Evolutionary conservation across 2,329 filamentous ascomycete genomes (phyloP).

Genomic region (Ciborinia camelliae): DNA sequence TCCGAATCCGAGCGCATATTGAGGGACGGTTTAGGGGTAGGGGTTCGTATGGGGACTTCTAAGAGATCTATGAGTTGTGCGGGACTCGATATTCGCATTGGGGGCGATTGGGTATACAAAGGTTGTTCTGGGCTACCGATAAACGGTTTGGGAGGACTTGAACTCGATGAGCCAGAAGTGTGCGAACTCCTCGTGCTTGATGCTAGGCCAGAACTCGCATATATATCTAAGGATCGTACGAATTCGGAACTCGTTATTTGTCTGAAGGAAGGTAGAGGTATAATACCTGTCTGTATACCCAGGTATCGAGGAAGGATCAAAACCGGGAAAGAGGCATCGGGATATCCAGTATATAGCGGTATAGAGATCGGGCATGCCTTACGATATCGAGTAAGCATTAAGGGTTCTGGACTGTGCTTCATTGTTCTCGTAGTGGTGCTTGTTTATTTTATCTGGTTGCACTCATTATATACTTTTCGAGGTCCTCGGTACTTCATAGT

Average conservation of each 20-base stretch:
- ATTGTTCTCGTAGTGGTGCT: neutral
- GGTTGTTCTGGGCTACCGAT: neutral
- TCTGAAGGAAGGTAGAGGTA: neutral
- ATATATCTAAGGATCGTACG: too few species aligned
- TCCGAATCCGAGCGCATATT: neutral
- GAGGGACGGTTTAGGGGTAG: neutral
- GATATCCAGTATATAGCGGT: neutral
- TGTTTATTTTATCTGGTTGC: neutral
- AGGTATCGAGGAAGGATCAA: neutral
- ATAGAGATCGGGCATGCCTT: neutral
- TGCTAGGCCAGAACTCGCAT: neutral
- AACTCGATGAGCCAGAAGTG: neutral
- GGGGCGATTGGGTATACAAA: too few species aligned
- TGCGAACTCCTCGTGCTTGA: too few species aligned
- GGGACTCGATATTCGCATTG: neutral
- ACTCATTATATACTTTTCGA: too few species aligned
- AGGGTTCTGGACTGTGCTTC: neutral
- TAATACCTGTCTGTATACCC: neutral
- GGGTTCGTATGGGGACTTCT: neutral
- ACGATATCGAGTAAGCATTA: neutral
- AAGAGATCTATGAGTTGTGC: neutral
- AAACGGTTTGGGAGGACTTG: neutral
- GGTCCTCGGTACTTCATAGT: neutral
- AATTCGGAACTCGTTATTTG: neutral
- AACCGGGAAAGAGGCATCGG: neutral